Conservation (phyloP, 768 basidiomycete species). For the Mycena sanguinolenta region DNA sequence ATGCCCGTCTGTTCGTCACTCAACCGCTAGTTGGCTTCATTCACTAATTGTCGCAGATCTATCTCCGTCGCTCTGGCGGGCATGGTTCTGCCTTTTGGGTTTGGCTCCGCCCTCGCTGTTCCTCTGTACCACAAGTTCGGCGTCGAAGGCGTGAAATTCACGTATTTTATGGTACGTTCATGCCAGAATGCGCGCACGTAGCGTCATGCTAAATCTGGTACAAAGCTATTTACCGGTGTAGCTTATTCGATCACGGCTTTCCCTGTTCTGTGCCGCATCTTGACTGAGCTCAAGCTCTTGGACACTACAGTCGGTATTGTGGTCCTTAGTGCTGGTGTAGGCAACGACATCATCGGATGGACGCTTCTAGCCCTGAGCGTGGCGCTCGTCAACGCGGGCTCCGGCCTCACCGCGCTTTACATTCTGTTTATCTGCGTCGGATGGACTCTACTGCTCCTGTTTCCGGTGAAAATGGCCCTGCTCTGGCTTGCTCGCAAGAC, state of each 20-base stretch:
- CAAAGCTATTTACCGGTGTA: conserved; percentile 74
- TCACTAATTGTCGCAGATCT: conserved; percentile 46
- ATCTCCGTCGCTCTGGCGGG: conserved; percentile 83
- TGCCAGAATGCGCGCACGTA: neutral
- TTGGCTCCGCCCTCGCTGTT: conserved; percentile 76
- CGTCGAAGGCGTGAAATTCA: conserved; percentile 75
- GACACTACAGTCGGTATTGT: conserved; percentile 94
- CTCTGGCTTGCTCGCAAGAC: conserved; percentile 82
- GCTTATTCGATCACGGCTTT: conserved; percentile 88
- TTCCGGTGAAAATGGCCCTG: conserved; percentile 73
- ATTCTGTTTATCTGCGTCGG: conserved; percentile 85
- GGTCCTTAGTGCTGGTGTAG: conserved; percentile 93
- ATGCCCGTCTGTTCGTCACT: conserved; percentile 62
- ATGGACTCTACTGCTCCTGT: conserved; percentile 83
- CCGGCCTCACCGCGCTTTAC: conserved; percentile 87
- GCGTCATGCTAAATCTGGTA: neutral
- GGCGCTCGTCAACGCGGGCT: conserved; percentile 90
- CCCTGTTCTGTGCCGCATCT: conserved; percentile 87
- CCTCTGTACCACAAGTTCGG: conserved; percentile 85
- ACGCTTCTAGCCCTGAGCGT: conserved; percentile 89
- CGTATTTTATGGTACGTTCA: conserved; percentile 91
- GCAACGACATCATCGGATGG: conserved; percentile 92
- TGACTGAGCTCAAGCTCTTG: conserved; percentile 91
- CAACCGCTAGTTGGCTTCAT: neutral
- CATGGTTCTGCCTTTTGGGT: conserved; percentile 88